These are phyloP conservation scores for Harringtonia lauricola DNA, from an alignment of 2,329 filamentous ascomycete genomes.

Conservation along the genomic window DNA sequence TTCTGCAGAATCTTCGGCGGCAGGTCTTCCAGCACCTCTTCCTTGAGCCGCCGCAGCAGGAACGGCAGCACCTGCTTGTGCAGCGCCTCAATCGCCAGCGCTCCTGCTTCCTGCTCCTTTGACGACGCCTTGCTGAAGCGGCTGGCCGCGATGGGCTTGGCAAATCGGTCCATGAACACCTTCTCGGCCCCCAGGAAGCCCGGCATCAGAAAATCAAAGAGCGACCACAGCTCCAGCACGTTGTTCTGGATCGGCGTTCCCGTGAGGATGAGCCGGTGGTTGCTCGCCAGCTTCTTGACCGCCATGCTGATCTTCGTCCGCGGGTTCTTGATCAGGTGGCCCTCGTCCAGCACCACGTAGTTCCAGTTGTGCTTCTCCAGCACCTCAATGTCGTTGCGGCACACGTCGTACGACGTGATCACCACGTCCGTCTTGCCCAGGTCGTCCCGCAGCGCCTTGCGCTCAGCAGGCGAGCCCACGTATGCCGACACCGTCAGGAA, in stretches of 20 bases:
- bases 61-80: conserved; percentile 98
- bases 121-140: conserved; percentile 95
- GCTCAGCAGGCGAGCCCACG: conserved; percentile 76
- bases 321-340: conserved; percentile 97
- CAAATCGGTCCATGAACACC: conserved; percentile 91
- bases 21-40: conserved; percentile 91
- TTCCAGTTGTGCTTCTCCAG: conserved; percentile 80
- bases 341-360: conserved; percentile 93
- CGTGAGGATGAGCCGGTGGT: conserved; percentile 91
- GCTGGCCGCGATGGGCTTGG: conserved; percentile 88
- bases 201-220: conserved; percentile 98
- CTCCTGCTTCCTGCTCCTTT: conserved; percentile 95
- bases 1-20: conserved; percentile 98
- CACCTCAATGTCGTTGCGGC: conserved; percentile 85
- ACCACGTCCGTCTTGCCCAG: conserved; percentile 80
- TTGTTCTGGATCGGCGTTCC: conserved; percentile 98
- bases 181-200: conserved; percentile 91
- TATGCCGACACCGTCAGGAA: conserved; percentile 87
- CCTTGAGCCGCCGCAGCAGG: conserved; percentile 88
- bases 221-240: conserved; percentile 89
- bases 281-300: conserved; percentile 80
- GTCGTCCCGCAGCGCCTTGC: conserved; percentile 56
- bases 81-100: conserved; percentile 90
- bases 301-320: conserved; percentile 92
- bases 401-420: conserved; percentile 96